phyloP scores from a whole-genome alignment of 805 yeast species.

The Jamesozyma hellenica region DNA sequence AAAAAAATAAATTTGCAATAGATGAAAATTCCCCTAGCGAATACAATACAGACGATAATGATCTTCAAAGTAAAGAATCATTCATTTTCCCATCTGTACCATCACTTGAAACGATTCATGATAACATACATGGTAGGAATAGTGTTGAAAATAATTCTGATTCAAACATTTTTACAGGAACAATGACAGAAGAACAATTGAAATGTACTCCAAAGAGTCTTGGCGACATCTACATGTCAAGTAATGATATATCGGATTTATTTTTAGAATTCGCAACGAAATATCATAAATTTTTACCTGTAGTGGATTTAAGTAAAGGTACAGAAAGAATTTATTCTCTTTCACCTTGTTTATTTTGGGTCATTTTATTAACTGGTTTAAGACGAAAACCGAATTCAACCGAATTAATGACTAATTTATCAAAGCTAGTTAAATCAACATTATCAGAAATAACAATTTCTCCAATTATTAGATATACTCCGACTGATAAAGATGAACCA shows the following conservation, averaged over 20 bases:
- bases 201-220: slow-evolving; percentile 58
- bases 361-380: slow-evolving; percentile 73
- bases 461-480: slow-evolving; percentile 78
- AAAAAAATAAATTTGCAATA: background rate
- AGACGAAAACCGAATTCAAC: slow-evolving; percentile 43
- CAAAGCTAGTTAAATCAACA: slow-evolving; percentile 63
- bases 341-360: slow-evolving; percentile 92
- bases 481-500: slow-evolving; percentile 71
- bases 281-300: slow-evolving; percentile 81
- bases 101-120: background rate
- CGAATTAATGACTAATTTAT: slow-evolving; percentile 46
- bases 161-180: background rate
- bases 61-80: background rate
- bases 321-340: slow-evolving; percentile 70
- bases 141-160: no score
- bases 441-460: slow-evolving; percentile 82
- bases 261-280: slow-evolving; percentile 59
- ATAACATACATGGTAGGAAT: background rate
- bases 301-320: slow-evolving; percentile 71
- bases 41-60: background rate
- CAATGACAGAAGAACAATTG: slow-evolving; percentile 31
- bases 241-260: slow-evolving; percentile 50
- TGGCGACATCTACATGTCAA: slow-evolving; percentile 54
- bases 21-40: background rate
- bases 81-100: background rate